Conservation (phyloP, 208 protist species). For the Crithidia acanthocephali region DNA sequence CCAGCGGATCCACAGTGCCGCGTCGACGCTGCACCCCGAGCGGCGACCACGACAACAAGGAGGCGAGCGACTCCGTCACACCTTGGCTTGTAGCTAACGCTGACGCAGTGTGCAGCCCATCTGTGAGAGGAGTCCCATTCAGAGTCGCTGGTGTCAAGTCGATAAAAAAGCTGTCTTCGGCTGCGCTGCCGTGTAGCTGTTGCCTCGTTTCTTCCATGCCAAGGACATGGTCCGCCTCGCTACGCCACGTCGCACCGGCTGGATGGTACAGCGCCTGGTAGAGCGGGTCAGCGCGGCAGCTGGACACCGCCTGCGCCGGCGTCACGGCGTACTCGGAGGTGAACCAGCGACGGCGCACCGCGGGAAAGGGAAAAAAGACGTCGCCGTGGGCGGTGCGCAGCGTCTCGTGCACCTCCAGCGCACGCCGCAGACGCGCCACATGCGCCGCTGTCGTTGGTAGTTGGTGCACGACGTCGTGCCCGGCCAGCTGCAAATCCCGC, state of each 20-base stretch:
- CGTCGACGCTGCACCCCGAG: slow-evolving; percentile 46
- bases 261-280: slow-evolving; percentile 56
- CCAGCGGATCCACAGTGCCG: slow-evolving; percentile 53
- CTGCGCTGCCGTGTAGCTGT: background rate
- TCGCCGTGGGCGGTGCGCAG: slow-evolving; percentile 60
- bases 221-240: background rate
- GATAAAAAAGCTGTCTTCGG: slow-evolving; percentile 2
- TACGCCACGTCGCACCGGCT: slow-evolving; percentile 22
- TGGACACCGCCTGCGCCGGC: slow-evolving; percentile 48
- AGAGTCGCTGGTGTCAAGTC: background rate
- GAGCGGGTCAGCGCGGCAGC: slow-evolving; percentile 49
- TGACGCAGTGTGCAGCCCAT: too few relatives aligned
- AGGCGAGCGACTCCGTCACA: background rate
- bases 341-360: slow-evolving; percentile 72
- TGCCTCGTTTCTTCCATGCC: background rate
- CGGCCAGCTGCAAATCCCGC: background rate
- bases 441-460: background rate
- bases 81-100: too few relatives aligned
- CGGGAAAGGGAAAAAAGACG: slow-evolving; percentile 80
- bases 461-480: background rate
- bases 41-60: slow-evolving; percentile 22
- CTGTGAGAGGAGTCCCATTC: too few relatives aligned
- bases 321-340: slow-evolving; percentile 63
- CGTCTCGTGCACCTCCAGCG: slow-evolving; percentile 44
- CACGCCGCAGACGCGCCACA: slow-evolving; percentile 23